Evolutionary conservation across 2,329 filamentous ascomycete genomes (phyloP), one percentile per base, ranked within the genome.

Genomic region (Fragosphaeria purpurea): DNA sequence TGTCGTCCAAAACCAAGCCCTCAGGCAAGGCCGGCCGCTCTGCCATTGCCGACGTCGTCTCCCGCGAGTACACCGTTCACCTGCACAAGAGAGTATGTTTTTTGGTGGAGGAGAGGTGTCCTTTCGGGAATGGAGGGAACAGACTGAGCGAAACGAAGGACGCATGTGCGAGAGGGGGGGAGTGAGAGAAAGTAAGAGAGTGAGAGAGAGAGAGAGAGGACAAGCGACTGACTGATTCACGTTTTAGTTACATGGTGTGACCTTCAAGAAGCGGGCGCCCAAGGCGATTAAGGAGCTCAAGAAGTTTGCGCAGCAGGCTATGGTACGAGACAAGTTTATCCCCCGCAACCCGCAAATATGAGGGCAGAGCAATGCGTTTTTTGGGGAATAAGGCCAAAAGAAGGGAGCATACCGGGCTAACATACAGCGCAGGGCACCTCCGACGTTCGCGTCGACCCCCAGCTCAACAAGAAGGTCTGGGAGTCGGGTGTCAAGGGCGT

Each of bases 381-480:
- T 22, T 22, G 22, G 22, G 22, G 22, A 22, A 22, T 22, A 22
- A 22, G 22, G 22, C 22, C 22, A 22, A 22, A 22, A 22, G 22
- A 22, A 22, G 22, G 22, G 22, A 22, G 22, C 22, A 22, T 22
- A 22, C 22, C 22, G 22, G 22, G 22, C 22, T 22, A 22, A 22
- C 22, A 22, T 22, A 22, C 22, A 22, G 35, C 48, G 31, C 63
- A 98, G 93, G 91, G 91, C 70, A 98, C 93, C 76, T 75, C 80
- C 67, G 93, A 98, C 71, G 93, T 98, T 76, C 93, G 93, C 66
- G 77, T 98, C 70, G 93, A 98, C 82, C 93, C 93, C 68, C 86
- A 93, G 78, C 79, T 98, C 69, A 98, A 98, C 86, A 98, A 98
- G 88, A 97, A 98, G 83, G 91, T 98, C 72, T 98, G 93, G 93